Percentiles rank a stretch among this genome's conserved stretches.
phyloP scores from a whole-genome alignment of 2,329 filamentous ascomycete genomes.

The Apiospora malaysiana region DNA sequence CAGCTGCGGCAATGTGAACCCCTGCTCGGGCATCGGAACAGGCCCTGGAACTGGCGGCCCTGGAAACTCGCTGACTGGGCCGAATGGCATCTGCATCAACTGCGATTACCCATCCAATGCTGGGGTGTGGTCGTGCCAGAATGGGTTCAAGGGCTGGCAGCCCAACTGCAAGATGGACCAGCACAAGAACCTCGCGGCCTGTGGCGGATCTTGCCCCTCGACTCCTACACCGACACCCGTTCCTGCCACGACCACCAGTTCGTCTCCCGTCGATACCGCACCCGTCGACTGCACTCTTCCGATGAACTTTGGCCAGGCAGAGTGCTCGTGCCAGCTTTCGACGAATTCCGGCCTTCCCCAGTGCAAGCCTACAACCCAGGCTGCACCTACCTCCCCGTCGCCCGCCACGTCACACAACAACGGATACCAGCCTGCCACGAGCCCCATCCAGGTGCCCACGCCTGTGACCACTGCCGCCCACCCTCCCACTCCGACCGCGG shows the following conservation, averaged over 20 bases:
- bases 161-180: not conserved
- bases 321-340: not conserved
- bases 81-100: slow-evolving; percentile 9
- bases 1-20: not conserved
- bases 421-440: not conserved
- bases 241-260: not conserved
- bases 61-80: not conserved
- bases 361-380: not conserved
- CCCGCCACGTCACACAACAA: not conserved
- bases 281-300: not conserved
- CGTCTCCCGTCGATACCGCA: not conserved
- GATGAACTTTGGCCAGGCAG: not conserved
- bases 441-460: not conserved
- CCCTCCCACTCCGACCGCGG: not conserved
- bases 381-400: not conserved
- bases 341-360: not conserved
- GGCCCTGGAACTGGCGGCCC: not conserved
- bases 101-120: not conserved
- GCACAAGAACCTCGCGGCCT: slow-evolving; percentile 7
- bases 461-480: not conserved
- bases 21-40: not conserved
- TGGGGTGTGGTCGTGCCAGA: not conserved
- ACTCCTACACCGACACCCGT: not conserved
- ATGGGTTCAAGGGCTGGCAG: not conserved
- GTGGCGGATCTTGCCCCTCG: slow-evolving; percentile 3